Evolutionary conservation across 2,329 filamentous ascomycete species (phyloP).

Genomic region (Aspergillus brasiliensis): DNA sequence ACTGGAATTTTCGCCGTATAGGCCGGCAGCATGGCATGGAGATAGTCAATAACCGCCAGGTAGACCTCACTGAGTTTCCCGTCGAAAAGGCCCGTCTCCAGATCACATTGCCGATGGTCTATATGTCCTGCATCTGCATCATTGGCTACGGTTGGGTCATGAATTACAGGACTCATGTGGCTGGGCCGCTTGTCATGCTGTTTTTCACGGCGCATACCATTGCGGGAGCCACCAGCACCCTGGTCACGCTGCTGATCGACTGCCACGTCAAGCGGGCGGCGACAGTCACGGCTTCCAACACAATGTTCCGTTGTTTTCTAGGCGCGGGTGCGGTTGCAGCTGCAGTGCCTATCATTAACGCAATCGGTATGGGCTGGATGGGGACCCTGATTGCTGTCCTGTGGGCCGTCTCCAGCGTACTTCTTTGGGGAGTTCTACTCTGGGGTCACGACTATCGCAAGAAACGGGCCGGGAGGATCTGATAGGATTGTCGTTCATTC

Average conservation of each 20-base stretch:
- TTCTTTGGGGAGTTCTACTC: neutral
- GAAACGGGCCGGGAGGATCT: neutral
- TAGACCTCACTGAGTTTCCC: neutral
- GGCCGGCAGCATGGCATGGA: conserved; percentile 52
- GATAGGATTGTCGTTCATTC: neutral
- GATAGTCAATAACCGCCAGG: conserved; percentile 43
- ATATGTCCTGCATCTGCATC: neutral
- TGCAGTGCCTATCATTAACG: conserved; percentile 21
- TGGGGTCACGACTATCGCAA: neutral
- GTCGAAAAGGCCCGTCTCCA: neutral
- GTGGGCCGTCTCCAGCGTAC: neutral
- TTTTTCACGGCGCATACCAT: conserved; percentile 21
- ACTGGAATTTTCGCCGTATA: conserved; percentile 71
- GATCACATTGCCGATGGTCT: neutral
- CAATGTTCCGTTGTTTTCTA: conserved; percentile 19
- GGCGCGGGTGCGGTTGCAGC: conserved; percentile 24
- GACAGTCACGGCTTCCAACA: conserved; percentile 24
- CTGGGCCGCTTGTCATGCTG: conserved; percentile 22
- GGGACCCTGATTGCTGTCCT: conserved; percentile 6
- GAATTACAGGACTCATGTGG: conserved; percentile 13
- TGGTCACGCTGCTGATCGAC: conserved; percentile 25
- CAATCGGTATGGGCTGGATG: conserved; percentile 26
- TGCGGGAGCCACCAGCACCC: conserved; percentile 11
- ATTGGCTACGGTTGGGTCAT: conserved; percentile 18
- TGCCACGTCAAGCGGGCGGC: conserved; percentile 18